Base-by-base conservation (phyloP, 345 rosid species). In the Firmiana major region DNA sequence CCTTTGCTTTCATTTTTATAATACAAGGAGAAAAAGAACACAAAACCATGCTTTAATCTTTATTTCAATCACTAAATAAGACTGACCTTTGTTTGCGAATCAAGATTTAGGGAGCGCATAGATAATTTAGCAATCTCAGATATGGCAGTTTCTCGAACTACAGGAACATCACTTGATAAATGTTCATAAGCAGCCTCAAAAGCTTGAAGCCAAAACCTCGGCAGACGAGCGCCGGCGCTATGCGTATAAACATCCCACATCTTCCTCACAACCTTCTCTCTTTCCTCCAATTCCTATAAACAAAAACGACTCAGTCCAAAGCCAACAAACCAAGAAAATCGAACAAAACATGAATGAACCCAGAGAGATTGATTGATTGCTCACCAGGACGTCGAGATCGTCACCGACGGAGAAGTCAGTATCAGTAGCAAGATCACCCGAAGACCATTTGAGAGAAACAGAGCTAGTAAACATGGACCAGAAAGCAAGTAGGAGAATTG, bases 241-340 rank as follows among this genome's bases (percentile, higher is more conserved):
- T 92, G 94, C 24, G 87, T 87, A 80, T 94, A 94, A 63, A 89
- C 84, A 65, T 91, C 90, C 96, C 98, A 92, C 98, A 91, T 88
- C 53, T 78, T 89, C 86, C 80, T 85, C 85, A 90, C 98, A 71
- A 83, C 78, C 73, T 88, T 89, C 94, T 89, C 92, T 24, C 91
- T 88, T 76, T 94, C 92, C 78, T 91, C 97, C 73, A 94, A 83
- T 81, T 90, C 94, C 97, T 92, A 42, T 40, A 5, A 3, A 28
- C 2, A 40, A 6, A 6, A 51, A 10, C n/a, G 0, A 36, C 40
- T 64, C 62, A 49, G 15, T 2, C 62, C 71, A 46, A 43, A 74
- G 0, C 42, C 42, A 40, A 40, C 42, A 40, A 40, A 34, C 55
- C 49, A 63, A 59, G n/a, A 74, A 16, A 55, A 40, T 26, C 19